Conservation (phyloP, 805 yeast genomes). For the Metschnikowia matae region DNA sequence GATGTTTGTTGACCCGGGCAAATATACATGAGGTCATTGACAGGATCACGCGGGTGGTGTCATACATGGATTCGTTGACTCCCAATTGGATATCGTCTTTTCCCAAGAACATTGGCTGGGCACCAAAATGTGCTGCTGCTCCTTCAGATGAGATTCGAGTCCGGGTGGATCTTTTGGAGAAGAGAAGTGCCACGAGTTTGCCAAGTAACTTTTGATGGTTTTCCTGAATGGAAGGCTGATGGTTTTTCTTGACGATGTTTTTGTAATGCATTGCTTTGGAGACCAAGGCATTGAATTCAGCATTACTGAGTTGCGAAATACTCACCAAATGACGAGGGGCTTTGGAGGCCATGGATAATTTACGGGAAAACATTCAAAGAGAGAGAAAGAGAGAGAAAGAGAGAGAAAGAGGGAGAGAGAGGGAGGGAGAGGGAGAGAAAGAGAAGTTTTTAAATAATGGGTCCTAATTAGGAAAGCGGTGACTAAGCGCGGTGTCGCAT, state of each 20-base stretch:
- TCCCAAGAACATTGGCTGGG: constrained; percentile 94
- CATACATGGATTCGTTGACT: constrained; percentile 86
- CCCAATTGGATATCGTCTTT: constrained; percentile 96
- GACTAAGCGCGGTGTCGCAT: constrained; percentile 19
- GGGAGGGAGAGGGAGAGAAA: too few species aligned
- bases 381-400: too few species aligned
- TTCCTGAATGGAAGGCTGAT: constrained; percentile 27
- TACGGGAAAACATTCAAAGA: constrained; percentile 14
- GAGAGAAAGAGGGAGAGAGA: too few species aligned
- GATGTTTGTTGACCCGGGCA: constrained; percentile 89
- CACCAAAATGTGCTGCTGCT: constrained; percentile 90
- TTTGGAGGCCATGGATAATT: constrained; percentile 6
- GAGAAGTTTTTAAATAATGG: neutral
- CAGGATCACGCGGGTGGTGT: constrained; percentile 82
- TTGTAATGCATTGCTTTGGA: constrained; percentile 71
- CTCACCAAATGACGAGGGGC: constrained; percentile 70
- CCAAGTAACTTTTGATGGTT: constrained; percentile 62
- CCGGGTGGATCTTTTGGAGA: constrained; percentile 90
- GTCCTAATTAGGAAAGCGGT: constrained; percentile 12
- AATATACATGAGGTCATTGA: constrained; percentile 96
- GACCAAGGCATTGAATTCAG: constrained; percentile 70
- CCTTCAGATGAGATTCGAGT: constrained; percentile 94
- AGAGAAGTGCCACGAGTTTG: constrained; percentile 75
- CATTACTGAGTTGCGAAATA: constrained; percentile 69
- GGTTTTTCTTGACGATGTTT: constrained; percentile 52